Base-by-base conservation (phyloP, 371 early-diverging fungal species). In the Mucor mucedo region DNA sequence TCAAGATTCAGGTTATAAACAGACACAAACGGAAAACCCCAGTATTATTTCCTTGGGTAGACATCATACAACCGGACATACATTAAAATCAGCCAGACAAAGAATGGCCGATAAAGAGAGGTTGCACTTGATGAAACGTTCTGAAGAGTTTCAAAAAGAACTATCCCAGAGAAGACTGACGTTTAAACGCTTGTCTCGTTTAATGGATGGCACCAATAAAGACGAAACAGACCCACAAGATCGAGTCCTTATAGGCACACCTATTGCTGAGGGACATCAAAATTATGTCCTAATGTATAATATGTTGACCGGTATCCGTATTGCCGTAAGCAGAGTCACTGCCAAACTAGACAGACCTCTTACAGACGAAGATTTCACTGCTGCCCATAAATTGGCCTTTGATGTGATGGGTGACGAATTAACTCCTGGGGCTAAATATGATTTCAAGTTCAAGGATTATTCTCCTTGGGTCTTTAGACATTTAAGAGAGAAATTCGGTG, bases 371-470 rank as follows among this genome's bases (percentile, higher is more conserved):
- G 98, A 98, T 78, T 98, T 92, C 70, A 72, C 61, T 0, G 93
- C 95, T 6, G 90, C 91, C 8, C 95, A 97, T 75, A 98, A 97
- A 72, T 78, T 95, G 39, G 93, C 95, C 4, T 96, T 96, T 78
- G 97, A 97, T 76, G 88, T 92, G 85, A 89, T 89, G 2, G 97
- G 97, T 33, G 93, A 95, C 72, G 97, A 98, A 72, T 70, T 96
- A 72, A 95, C 95, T 11, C 94, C 98, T 3, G 90, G 91, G 14
- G 91, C 95, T 16, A 91, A 92, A 67, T 98, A 98, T 72, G 98
- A 98, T 68, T 98, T 98, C 77, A 97, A 98, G 77, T 98, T 98
- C 73, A 98, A 98, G 72, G 99, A 98, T 75, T 98, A 98, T 79
- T 94, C 97, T 5, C 99, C 98, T 3, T 95, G 95, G 95, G 96